Evolutionary conservation across 2,329 filamentous ascomycete genomes (phyloP), one percentile per base, ranked within the genome.

Genomic region (Aspergillus sp.): DNA sequence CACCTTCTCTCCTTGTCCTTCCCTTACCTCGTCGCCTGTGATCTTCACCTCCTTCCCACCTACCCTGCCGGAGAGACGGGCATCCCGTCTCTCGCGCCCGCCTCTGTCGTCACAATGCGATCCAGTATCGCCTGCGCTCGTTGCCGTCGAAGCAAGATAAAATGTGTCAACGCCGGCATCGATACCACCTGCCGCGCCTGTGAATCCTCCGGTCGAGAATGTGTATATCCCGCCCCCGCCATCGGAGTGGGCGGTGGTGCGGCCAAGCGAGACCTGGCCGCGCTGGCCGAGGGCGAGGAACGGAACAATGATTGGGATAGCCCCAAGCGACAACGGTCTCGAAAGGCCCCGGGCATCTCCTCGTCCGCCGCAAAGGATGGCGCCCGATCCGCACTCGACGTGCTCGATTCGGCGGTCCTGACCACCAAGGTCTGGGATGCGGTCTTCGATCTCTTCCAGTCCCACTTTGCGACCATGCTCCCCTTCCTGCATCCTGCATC

Each of bases 71-170:
- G 58, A 61, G 61, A 64, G 65, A 65, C 63, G 65, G 64, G 57
- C 25, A 10, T 41, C 39, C 62, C 60, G 64, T 65, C 59, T 61
- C 62, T 63, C 58, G 55, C 57, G 38, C 50, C 60, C 53, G 51
- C 51, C 54, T 48, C 38, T 47, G 27, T 42, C 59, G 36, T 57
- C 57, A 73, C 32, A 36, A 89, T 92, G 85, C 85, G 91, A 67
- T 92, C 90, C 50, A 91, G 88, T 70, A 91, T 94, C 71, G 90
- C 91, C 51, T 95, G 91, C 76, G 81, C 86, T 62, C 83, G 86
- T 64, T 94, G 91, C 73, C 84, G 91, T 60, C 86, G 86, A 69
- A 92, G 90, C 73, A 96, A 95, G 78, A 91, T 94, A 73, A 94
- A 94, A 77, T 96, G 91, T 78, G 87, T 91, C 75, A 95, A 95